phyloP scores from a whole-genome alignment of 192 early-diverging fungal species.

The Linnemannia hyalina region DNA sequence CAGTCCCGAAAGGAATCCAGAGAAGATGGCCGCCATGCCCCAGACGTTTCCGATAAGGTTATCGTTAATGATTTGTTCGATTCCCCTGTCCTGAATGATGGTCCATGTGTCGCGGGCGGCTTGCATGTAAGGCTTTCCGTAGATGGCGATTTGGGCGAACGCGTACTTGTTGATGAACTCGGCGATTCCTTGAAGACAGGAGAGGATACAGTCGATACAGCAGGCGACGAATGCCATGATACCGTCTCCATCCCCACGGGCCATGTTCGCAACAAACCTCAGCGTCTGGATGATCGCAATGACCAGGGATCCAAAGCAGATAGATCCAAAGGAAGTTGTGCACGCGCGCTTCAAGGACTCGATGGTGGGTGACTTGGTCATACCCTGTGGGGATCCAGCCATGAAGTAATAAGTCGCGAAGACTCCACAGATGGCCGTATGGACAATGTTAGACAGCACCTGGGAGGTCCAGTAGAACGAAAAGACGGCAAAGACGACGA shows the following conservation, averaged over 20 bases:
- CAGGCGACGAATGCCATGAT: conserved; percentile 53
- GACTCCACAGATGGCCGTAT: conserved; percentile 82
- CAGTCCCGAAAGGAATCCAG: conserved; percentile 62
- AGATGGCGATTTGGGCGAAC: conserved; percentile 92
- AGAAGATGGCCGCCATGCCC: conserved; percentile 71
- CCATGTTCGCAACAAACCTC: conserved; percentile 61
- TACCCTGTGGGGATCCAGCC: conserved; percentile 58
- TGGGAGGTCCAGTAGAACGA: conserved; percentile 85
- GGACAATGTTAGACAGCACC: conserved; percentile 79
- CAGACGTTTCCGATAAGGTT: conserved; percentile 92
- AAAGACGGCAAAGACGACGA: conserved; percentile 72
- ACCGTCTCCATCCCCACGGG: conserved; percentile 44
- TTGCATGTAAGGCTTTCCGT: conserved; percentile 79
- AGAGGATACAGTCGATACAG: conserved; percentile 53
- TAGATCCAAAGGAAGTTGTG: conserved; percentile 84
- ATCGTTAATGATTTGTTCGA: conserved; percentile 93
- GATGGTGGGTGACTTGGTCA: conserved; percentile 65
- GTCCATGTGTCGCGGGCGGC: conserved; percentile 90
- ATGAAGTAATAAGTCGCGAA: conserved; percentile 89
- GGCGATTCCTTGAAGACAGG: conserved; percentile 32
- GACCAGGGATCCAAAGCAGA: conserved; percentile 83
- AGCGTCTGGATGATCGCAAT: conserved; percentile 76
- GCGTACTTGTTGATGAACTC: conserved; percentile 88
- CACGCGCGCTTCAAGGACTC: conserved; percentile 83
- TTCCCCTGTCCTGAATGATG: conserved; percentile 82